Percentiles rank a stretch among this genome's conserved stretches.
Conservation (phyloP, 129 eudicot species). For the Lonicera japonica region DNA sequence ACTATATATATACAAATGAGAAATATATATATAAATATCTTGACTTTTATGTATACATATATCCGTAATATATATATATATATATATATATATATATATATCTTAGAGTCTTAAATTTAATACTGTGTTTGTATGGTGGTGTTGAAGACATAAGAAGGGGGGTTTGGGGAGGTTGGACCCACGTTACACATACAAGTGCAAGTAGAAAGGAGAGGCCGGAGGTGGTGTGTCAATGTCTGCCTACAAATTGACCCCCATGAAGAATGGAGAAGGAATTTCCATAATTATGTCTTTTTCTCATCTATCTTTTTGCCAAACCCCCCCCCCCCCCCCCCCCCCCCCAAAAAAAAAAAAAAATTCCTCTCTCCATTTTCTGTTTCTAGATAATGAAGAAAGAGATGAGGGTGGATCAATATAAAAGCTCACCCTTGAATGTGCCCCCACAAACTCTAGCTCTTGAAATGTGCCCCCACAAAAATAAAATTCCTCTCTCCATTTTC, state of each 20-base stretch:
- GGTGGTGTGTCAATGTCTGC: slow-evolving; percentile 31
- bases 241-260: slow-evolving; percentile 18
- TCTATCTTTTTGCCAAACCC: slow-evolving; percentile 20
- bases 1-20: not conserved
- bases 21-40: not conserved
- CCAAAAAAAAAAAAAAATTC: no score
- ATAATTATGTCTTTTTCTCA: slow-evolving; percentile 20
- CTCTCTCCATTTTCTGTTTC: no score
- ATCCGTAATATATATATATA: not conserved
- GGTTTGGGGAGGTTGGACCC: slow-evolving; percentile 12
- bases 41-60: not conserved
- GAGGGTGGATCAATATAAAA: not conserved
- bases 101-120: not conserved
- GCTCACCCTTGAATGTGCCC: slow-evolving; percentile 6
- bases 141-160: slow-evolving; percentile 4
- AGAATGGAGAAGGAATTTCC: slow-evolving; percentile 16
- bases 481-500: not conserved
- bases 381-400: not conserved
- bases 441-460: not conserved
- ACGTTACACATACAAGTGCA: slow-evolving; percentile 1
- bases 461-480: no score
- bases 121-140: not conserved
- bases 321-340: no score
- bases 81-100: not conserved
- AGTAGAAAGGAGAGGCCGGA: slow-evolving; percentile 19